Percentiles rank a stretch among this genome's conserved stretches.
These are phyloP conservation scores for Penicillium bialowiezense DNA, from an alignment of 495 filamentous ascomycete species.

Conservation along the genomic window DNA sequence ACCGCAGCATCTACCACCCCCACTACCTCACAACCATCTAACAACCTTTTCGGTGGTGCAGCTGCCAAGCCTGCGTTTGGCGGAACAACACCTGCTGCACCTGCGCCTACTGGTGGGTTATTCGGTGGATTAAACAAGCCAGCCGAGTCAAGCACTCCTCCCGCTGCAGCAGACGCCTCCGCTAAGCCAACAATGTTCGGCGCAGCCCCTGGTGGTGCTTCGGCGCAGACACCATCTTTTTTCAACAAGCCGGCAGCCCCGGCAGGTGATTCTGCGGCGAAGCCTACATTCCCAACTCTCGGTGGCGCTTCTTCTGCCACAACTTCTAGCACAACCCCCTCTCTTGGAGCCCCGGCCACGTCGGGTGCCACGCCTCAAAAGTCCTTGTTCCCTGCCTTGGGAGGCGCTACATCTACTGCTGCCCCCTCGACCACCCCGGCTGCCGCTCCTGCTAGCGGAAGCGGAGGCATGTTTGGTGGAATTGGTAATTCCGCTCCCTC, in stretches of 20 bases:
- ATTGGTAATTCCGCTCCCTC: conserved; percentile 36
- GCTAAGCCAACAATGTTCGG: conserved; percentile 30
- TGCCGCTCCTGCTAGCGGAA: conserved; percentile 37
- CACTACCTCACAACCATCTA: conserved; percentile 24
- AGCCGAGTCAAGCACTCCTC: conserved; percentile 37
- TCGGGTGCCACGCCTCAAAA: conserved; percentile 40
- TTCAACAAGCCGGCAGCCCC: conserved; percentile 37
- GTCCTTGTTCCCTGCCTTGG: conserved; percentile 35
- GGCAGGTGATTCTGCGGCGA: conserved; percentile 26
- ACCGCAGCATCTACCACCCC: conserved; percentile 28
- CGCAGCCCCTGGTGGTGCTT: conserved; percentile 12
- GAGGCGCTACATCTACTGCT: conserved; percentile 34
- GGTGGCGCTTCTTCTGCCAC: conserved; percentile 21
- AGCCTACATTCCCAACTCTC: conserved; percentile 30
- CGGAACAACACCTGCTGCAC: conserved; percentile 20
- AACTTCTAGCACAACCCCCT: conserved; percentile 20
- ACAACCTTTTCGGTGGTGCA: conserved; percentile 33
- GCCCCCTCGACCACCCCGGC: conserved; percentile 37
- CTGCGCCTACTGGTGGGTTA: conserved; percentile 28
- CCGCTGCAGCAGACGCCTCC: conserved; percentile 23
- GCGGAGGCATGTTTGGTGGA: conserved; percentile 35
- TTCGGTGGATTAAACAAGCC: conserved; percentile 44
- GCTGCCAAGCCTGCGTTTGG: conserved; percentile 32
- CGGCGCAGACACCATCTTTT: conserved; percentile 23
- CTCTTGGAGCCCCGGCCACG: conserved; percentile 29